Conservation (phyloP, 225 moss, liverwort and hornwort species). For the Takakia lepidozioides region DNA sequence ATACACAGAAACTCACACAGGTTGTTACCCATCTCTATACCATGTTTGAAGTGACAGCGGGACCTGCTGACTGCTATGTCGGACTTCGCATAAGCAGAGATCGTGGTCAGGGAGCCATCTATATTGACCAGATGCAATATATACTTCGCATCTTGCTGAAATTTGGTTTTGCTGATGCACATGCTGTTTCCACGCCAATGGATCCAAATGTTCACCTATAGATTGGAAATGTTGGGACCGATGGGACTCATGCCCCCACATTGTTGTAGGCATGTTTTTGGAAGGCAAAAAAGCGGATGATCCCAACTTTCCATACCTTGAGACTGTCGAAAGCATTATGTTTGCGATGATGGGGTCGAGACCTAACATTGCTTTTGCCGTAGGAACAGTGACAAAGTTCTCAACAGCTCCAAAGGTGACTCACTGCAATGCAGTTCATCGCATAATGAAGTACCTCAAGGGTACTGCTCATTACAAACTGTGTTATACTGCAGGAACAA, state of each 20-base stretch:
- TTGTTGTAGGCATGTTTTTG: background rate
- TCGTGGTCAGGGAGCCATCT: background rate
- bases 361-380: background rate
- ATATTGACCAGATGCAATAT: too few relatives aligned
- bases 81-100: background rate
- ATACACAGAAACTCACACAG: too few relatives aligned
- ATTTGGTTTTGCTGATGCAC: background rate
- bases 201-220: too few relatives aligned
- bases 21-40: too few relatives aligned
- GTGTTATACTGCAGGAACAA: background rate
- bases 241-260: too few relatives aligned
- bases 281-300: background rate
- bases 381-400: background rate
- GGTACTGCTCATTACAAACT: background rate
- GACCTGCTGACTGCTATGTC: too few relatives aligned
- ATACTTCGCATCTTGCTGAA: too few relatives aligned
- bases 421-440: constrained; percentile 1
- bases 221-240: too few relatives aligned
- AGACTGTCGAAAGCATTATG: background rate
- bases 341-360: too few relatives aligned
- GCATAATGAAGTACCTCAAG: background rate
- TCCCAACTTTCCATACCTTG: background rate
- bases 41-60: too few relatives aligned
- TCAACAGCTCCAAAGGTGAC: background rate
- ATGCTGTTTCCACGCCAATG: background rate